Conservation (phyloP, 495 filamentous ascomycete species). For the Aspergillus nidulans region DNA sequence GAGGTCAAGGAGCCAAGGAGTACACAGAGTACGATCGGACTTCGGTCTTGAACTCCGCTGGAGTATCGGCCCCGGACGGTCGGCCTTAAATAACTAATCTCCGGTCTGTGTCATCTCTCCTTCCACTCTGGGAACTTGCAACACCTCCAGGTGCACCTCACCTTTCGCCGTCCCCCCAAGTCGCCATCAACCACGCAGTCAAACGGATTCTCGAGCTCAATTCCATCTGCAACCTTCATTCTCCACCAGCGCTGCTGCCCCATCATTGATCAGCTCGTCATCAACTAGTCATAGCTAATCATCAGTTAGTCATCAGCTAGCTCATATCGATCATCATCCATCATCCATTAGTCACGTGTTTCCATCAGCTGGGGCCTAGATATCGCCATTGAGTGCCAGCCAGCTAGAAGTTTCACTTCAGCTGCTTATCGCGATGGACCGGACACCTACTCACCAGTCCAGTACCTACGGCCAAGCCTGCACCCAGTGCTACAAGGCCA, state of each 20-base stretch:
- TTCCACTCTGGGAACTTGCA: too few species aligned
- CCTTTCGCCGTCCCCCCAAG: background rate
- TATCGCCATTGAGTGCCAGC: background rate
- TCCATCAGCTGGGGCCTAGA: background rate
- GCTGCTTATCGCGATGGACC: background rate
- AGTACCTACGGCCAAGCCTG: constrained; percentile 28
- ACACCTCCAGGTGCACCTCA: background rate
- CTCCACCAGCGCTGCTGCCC: too few species aligned
- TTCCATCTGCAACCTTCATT: background rate
- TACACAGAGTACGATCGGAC: background rate
- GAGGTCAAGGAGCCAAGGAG: too few species aligned
- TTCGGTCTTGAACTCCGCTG: background rate
- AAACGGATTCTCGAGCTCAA: too few species aligned
- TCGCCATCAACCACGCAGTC: background rate
- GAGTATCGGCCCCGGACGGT: background rate
- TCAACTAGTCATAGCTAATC: too few species aligned
- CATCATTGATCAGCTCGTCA: background rate
- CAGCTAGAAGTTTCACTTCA: too few species aligned
- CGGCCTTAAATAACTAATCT: background rate
- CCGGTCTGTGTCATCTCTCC: background rate
- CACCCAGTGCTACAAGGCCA: constrained; percentile 29
- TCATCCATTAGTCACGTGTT: background rate
- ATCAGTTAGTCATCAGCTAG: too few species aligned
- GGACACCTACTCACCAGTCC: background rate
- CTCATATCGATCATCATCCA: too few species aligned